Base-by-base conservation (phyloP, 228 moss, liverwort and hornwort species). In the Sphagnum fallax region DNA sequence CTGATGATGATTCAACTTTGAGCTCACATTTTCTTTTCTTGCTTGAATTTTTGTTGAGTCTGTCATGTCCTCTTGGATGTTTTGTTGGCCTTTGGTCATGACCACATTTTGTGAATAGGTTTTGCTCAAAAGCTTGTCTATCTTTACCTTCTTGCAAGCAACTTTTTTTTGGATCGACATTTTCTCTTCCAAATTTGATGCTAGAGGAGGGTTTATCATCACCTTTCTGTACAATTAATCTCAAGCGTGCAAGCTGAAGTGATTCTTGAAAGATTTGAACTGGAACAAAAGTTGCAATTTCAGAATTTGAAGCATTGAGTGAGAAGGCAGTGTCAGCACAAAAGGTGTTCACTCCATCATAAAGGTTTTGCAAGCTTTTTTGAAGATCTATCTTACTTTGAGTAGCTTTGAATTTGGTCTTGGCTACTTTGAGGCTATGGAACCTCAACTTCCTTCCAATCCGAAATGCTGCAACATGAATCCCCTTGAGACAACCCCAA, bases 401-500 rank as follows among this genome's bases (percentile, higher is more conserved):
- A 18, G 47, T 6, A 48, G 4, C 9, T 59, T 73, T 67, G 53
- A 4, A 6, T 59, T 70, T 67, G 52, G 6, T 63, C 72, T 72
- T 66, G 10, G 48, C n/a, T 57, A 52, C 52, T 51, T 70, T 63
- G 8, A 80, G 16, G 11, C 66, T 69, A 65, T n/a, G 53, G 55
- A 79, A 72, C 50, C 18, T 51, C 3, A 63, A 62, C 53, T 53
- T 63, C 51, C 52, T 61, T n/a, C 70, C 70, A 53, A 70, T 11
- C 52, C 32, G 47, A 13, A 75, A 69, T 14, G 49, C 69, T 11
- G 75, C 75, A 67, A 80, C 63, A 50, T 80, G 80, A 52, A 75
- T 7, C 7, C 73, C 67, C 63, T 75, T 75, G 6, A 75, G 16
- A 48, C 15, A 6, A 52, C 73, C 49, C 51, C 69, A 70, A 66